Conservation (phyloP, 768 basidiomycete species). For the Pleurotus sapidus region DNA sequence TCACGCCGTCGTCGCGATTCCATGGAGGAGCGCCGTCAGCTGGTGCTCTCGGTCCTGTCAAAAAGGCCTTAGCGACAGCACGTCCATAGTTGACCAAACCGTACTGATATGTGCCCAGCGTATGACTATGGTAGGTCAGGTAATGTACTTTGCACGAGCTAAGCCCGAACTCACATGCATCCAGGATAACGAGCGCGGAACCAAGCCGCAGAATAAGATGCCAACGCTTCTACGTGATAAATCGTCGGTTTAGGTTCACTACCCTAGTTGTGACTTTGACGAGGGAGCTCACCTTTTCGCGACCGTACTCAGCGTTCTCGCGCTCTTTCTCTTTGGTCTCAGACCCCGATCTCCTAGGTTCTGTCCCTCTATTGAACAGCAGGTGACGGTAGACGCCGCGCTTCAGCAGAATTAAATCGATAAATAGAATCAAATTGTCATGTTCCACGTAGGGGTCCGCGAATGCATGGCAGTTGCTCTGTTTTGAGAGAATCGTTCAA, state of each 20-base stretch:
- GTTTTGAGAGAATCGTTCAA: background rate
- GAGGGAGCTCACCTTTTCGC: slow-evolving; percentile 23
- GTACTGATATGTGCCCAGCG: slow-evolving; percentile 72
- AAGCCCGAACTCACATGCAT: slow-evolving; percentile 59
- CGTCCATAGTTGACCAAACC: slow-evolving; percentile 8
- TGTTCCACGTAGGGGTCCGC: slow-evolving; percentile 90
- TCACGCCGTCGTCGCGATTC: slow-evolving; percentile 45
- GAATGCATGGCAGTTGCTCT: slow-evolving; percentile 63
- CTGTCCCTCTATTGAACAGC: slow-evolving; percentile 73
- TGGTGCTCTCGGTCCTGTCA: slow-evolving; percentile 36
- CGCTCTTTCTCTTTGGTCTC: background rate
- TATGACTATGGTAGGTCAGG: slow-evolving; percentile 50
- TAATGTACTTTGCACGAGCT: slow-evolving; percentile 5
- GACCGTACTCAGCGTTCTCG: background rate
- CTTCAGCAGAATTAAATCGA: slow-evolving; percentile 83
- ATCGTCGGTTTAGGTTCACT: background rate
- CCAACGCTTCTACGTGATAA: slow-evolving; percentile 50
- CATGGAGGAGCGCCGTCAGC: slow-evolving; percentile 39
- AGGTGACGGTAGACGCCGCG: slow-evolving; percentile 79
- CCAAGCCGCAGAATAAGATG: slow-evolving; percentile 58
- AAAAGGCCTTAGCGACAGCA: background rate
- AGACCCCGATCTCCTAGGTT: slow-evolving; percentile 43
- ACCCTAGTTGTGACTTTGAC: background rate
- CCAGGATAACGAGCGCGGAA: slow-evolving; percentile 53
- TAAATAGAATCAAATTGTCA: slow-evolving; percentile 64